A percentile compares a stretch with the other conserved stretches of the same genome.
Conservation (phyloP, 1,284 basidiomycete species). For the Rhodotorula glutinis region DNA sequence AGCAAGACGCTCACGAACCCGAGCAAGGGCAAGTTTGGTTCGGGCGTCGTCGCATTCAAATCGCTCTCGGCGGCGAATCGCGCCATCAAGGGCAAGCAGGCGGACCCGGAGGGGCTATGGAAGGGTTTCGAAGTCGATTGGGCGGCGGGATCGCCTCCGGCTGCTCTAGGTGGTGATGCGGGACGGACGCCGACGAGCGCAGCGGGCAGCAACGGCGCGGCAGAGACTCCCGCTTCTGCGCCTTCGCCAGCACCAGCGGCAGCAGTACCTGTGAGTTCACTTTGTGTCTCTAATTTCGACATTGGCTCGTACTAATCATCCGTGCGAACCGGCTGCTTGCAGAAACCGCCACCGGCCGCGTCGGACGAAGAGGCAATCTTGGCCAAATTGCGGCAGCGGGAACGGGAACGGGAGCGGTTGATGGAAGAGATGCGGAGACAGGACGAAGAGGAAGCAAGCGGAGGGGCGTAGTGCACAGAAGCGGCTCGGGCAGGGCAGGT, state of each 20-base stretch:
- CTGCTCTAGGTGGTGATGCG: neutral
- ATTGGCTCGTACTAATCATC: too few relatives aligned
- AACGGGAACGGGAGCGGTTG: constrained; percentile 36
- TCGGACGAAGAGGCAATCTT: constrained; percentile 32
- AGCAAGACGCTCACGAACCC: constrained; percentile 29
- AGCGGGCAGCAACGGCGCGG: too few relatives aligned
- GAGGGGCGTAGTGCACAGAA: neutral
- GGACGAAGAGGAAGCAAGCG: constrained; percentile 30
- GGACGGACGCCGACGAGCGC: neutral
- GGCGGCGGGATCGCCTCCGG: constrained; percentile 36
- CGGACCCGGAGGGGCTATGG: constrained; percentile 9
- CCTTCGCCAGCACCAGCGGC: neutral
- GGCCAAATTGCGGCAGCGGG: constrained; percentile 24
- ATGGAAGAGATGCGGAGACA: constrained; percentile 41
- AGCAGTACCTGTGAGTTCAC: too few relatives aligned
- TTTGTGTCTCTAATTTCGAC: too few relatives aligned
- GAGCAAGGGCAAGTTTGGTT: constrained; percentile 30
- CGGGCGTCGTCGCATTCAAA: constrained; percentile 34
- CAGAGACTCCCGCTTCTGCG: neutral
- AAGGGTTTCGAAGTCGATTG: constrained; percentile 38
- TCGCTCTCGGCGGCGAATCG: constrained; percentile 36
- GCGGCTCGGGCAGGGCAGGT: neutral
- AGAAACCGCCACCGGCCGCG: neutral
- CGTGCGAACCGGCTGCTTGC: too few relatives aligned
- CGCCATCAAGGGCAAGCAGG: constrained; percentile 22